Evolutionary conservation across 208 protist genomes (phyloP).

Genomic region (Acanthamoeba triangularis): DNA sequence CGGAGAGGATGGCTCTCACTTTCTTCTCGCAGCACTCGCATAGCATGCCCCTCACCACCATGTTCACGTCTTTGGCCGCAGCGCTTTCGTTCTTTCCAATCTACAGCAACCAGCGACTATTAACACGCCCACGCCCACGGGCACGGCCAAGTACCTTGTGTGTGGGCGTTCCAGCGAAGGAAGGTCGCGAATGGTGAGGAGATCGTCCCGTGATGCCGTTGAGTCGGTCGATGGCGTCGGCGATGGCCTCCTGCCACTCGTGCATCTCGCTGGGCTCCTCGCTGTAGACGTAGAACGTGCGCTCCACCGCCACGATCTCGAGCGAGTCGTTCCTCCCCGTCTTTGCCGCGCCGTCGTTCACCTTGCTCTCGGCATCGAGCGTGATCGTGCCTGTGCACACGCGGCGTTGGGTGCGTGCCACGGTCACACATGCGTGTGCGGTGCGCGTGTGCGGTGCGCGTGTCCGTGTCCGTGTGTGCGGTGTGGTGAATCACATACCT

Average conservation of each 20-base stretch:
- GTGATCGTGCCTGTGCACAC: neutral
- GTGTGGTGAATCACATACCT: too few relatives aligned
- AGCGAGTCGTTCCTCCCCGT: neutral
- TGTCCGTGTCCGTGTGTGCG: too few relatives aligned
- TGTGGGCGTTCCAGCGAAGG: neutral
- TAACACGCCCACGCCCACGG: too few relatives aligned
- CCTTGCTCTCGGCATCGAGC: neutral
- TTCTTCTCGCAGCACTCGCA: conserved; percentile 27
- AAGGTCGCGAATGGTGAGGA: neutral
- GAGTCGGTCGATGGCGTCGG: neutral
- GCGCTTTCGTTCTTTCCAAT: neutral
- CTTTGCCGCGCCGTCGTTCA: neutral
- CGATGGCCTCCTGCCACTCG: neutral
- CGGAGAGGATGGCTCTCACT: neutral
- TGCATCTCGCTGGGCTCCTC: conserved; percentile 14
- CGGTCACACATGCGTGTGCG: neutral
- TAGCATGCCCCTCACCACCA: neutral
- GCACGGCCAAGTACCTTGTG: neutral
- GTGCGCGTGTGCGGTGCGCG: too few relatives aligned
- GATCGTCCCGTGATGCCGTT: neutral
- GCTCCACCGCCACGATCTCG: neutral
- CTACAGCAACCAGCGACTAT: neutral
- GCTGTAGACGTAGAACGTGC: conserved; percentile 33
- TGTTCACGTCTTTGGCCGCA: neutral
- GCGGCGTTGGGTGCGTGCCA: neutral